Conservation (phyloP, 345 rosid genomes). For the Aegle marmelos region DNA sequence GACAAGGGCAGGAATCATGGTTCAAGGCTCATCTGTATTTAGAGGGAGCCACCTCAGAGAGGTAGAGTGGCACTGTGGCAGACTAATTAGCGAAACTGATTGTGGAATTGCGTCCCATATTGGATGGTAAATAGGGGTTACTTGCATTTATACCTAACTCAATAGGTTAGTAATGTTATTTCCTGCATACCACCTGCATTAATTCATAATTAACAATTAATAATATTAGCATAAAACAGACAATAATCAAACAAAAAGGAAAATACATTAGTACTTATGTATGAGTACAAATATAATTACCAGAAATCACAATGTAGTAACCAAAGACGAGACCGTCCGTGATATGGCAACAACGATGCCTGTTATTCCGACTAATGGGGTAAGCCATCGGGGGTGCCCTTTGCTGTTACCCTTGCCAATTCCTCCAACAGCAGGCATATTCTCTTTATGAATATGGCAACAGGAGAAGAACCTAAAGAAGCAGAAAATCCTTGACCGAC, state of each 20-base stretch:
- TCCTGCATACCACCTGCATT: constrained; percentile 54
- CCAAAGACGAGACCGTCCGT: constrained; percentile 33
- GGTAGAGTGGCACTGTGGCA: constrained; percentile 87
- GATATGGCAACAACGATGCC: constrained; percentile 91
- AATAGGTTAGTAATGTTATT: constrained; percentile 25
- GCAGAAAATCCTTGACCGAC: too few relatives aligned
- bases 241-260: not conserved
- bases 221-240: too few relatives aligned
- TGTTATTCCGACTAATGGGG: constrained; percentile 64
- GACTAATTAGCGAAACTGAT: constrained; percentile 38
- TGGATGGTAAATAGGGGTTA: too few relatives aligned
- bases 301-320: constrained; percentile 89
- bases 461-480: too few relatives aligned
- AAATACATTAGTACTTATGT: too few relatives aligned
- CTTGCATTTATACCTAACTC: too few relatives aligned
- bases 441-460: too few relatives aligned
- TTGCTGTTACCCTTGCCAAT: constrained; percentile 44
- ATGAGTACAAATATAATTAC: constrained; percentile 23
- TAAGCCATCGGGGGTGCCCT: constrained; percentile 79
- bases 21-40: constrained; percentile 83
- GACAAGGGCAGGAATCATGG: too few relatives aligned
- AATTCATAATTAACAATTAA: too few relatives aligned
- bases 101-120: too few relatives aligned
- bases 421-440: constrained; percentile 54
- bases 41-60: constrained; percentile 96